phyloP scores from a whole-genome alignment of 2,329 filamentous ascomycete genomes.

The Dothideomycetes sp. region DNA sequence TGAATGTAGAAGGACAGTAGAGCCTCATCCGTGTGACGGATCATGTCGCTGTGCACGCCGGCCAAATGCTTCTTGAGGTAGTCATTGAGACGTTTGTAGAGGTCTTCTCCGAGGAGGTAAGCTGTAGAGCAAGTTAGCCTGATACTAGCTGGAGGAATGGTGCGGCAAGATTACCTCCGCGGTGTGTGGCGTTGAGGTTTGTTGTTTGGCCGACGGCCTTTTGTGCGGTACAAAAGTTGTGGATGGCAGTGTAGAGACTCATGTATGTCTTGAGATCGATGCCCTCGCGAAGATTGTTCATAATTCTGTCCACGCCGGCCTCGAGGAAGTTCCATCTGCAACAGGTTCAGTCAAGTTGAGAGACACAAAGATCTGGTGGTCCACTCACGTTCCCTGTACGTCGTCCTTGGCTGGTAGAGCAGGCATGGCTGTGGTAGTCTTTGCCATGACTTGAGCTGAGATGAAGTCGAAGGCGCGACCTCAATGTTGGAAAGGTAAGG shows the following conservation, averaged over 20 bases:
- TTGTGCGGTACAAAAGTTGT: constrained; percentile 98
- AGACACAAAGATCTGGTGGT: background rate
- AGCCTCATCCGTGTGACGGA: constrained; percentile 78
- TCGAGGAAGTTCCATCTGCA: constrained; percentile 82
- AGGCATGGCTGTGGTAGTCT: constrained; percentile 1
- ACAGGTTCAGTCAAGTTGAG: background rate
- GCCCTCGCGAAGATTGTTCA: constrained; percentile 82
- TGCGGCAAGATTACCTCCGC: constrained; percentile 52
- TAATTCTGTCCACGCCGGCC: constrained; percentile 80
- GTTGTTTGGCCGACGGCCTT: constrained; percentile 61
- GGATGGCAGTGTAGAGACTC: constrained; percentile 93
- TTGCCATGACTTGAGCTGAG: background rate
- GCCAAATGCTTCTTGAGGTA: constrained; percentile 74
- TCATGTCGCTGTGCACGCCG: constrained; percentile 62
- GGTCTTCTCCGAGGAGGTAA: constrained; percentile 87
- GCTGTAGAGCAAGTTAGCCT: constrained; percentile 43
- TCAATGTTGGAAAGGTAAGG: background rate
- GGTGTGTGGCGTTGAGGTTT: constrained; percentile 48
- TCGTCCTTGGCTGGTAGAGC: constrained; percentile 28
- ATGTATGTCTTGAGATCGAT: constrained; percentile 97
- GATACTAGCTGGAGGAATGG: background rate
- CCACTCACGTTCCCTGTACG: constrained; percentile 27
- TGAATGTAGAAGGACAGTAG: constrained; percentile 87
- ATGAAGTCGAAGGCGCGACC: background rate
- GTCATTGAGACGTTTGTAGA: constrained; percentile 82